Conservation (phyloP, 306 rosid species). For the Canavalia ensiformis region DNA sequence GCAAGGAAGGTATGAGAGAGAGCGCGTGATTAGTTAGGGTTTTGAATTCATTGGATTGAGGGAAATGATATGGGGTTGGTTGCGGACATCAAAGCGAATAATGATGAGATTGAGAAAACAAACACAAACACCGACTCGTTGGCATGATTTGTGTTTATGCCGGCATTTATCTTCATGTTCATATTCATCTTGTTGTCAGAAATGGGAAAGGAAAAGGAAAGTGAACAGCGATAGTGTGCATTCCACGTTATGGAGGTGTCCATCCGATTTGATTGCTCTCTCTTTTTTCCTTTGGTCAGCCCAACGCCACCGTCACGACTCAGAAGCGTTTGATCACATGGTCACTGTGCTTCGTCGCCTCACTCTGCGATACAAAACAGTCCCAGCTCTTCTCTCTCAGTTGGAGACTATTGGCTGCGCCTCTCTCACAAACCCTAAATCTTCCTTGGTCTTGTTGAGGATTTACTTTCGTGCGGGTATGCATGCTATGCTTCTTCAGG, state of each 20-base stretch:
- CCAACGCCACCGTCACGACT: conserved; percentile 54
- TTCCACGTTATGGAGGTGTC: conserved; percentile 55
- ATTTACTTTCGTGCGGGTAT: conserved; percentile 64
- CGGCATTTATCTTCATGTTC: not conserved
- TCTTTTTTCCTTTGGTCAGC: conserved; percentile 66
- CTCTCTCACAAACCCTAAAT: conserved; percentile 54
- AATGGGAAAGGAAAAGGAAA: conserved; percentile 5
- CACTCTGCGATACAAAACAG: conserved; percentile 49
- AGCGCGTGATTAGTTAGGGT: not conserved
- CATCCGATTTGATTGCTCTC: conserved; percentile 68
- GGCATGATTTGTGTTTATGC: not conserved
- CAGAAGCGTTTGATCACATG: conserved; percentile 50
- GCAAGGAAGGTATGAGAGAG: too few relatives aligned
- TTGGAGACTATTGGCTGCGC: conserved; percentile 58
- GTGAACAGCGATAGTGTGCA: conserved; percentile 45
- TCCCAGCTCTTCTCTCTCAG: conserved; percentile 49
- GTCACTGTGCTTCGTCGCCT: conserved; percentile 53
- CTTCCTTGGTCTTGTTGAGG: conserved; percentile 63
- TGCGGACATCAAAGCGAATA: not conserved
- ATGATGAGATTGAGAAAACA: not conserved
- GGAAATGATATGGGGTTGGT: conserved; percentile 37
- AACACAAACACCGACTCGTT: not conserved
- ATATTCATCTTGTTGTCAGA: not conserved
- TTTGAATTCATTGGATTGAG: not conserved
- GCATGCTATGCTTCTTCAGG: conserved; percentile 56